Base-by-base conservation (phyloP, 805 yeast species). In the Metahyphopichia silvanorum region DNA sequence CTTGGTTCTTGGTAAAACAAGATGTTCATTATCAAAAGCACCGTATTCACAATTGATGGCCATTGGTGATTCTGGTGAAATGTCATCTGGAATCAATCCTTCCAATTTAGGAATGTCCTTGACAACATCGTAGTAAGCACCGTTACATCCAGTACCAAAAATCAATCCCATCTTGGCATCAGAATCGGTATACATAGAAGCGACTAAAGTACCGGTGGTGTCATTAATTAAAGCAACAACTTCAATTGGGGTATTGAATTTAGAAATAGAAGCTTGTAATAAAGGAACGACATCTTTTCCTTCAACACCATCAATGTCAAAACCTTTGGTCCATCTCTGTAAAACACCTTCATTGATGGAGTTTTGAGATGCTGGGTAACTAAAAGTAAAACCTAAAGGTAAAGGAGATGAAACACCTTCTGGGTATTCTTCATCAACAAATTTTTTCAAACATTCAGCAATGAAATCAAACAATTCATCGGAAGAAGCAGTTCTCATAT, bases 1-100 rank as follows among this genome's bases (percentile, higher is more conserved):
- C 59, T 81, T 82, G 46, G 95, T 89, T 67, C 96, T 79, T 55
- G 98, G 98, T 49, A 91, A 74, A 21, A 81, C 76, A 7, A 47
- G 38, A 53, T 83, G 94, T 63, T 87, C 96, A 57, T 87, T 89
- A 61, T 91, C 98, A 57, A 91, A 91, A 5, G 97, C 91, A 53
- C 98, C 98, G 68, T 91, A 91, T 69, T 91, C 98, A 72, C 97
- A 88, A 74, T 91, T 91, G 60, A 91, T 91, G 34, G 96, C 96
- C 95, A 91, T 89, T 42, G 82, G 79, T 26, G 83, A 72, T 31
- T 75, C 76, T 5, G 55, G 60, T 23, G 76, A 55, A 46, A 87
- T 74, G 54, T 86, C 96, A 26, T 61, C 66, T 19, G 78, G 73
- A 34, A 82, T 59, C 48, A 63, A 66, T 39, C 93, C 95, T 49